These are phyloP conservation scores for Botrytis fragariae DNA, from an alignment of 2,329 filamentous ascomycete genomes.

Conservation along the genomic window DNA sequence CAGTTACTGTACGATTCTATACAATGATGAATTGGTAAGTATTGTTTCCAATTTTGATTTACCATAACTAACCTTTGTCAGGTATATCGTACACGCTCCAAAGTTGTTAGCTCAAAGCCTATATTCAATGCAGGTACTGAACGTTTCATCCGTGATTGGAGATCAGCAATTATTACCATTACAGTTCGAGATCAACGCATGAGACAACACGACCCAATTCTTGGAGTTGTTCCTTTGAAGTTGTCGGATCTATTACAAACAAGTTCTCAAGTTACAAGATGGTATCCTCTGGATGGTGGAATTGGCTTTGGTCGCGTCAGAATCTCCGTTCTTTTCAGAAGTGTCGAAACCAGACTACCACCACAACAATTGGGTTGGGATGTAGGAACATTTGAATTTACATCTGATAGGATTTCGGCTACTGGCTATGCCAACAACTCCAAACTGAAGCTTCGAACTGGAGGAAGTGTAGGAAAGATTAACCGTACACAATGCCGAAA, in stretches of 20 bases:
- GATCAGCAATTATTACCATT: constrained; percentile 79
- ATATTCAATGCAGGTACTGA: constrained; percentile 98
- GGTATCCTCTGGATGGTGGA: constrained; percentile 96
- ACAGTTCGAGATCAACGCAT: constrained; percentile 86
- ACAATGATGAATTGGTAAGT: constrained; percentile 77
- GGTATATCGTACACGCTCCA: constrained; percentile 89
- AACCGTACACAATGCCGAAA: constrained; percentile 60
- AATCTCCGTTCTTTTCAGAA: constrained; percentile 86
- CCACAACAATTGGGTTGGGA: constrained; percentile 88
- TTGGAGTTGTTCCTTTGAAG: constrained; percentile 87
- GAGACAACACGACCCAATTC: constrained; percentile 88
- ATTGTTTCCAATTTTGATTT: background rate
- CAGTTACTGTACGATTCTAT: constrained; percentile 87
- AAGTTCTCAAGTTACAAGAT: constrained; percentile 75
- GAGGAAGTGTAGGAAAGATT: constrained; percentile 74
- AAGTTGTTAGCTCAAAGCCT: constrained; percentile 89
- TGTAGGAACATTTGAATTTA: constrained; percentile 90
- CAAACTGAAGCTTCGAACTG: constrained; percentile 80
- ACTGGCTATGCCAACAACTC: constrained; percentile 58
- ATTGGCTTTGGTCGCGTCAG: constrained; percentile 88
- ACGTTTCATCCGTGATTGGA: constrained; percentile 89
- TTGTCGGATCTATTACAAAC: constrained; percentile 85
- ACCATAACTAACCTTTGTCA: constrained; percentile 33
- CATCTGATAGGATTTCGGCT: constrained; percentile 64
- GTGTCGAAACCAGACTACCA: constrained; percentile 82